A percentile compares a stretch with the other conserved stretches of the same genome.
These are phyloP conservation scores for Podaxis sp. DNA, from an alignment of 768 basidiomycete genomes.

Conservation along the genomic window DNA sequence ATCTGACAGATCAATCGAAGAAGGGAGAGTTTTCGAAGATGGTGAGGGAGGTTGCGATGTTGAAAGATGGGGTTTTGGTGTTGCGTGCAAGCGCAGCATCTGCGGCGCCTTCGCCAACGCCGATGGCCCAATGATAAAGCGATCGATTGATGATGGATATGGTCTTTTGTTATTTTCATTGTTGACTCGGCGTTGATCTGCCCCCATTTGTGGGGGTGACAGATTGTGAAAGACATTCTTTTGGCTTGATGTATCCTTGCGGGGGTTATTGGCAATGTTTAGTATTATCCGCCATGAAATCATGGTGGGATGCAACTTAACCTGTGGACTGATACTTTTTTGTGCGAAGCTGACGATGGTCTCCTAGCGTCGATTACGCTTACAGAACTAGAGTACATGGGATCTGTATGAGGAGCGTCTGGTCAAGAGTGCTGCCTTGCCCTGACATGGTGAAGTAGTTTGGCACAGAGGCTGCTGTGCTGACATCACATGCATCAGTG, in stretches of 20 bases:
- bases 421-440: too few species aligned
- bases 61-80: slow-evolving; percentile 63
- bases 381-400: too few species aligned
- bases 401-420: too few species aligned
- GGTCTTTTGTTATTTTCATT: not conserved
- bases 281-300: not conserved
- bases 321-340: not conserved
- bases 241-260: not conserved
- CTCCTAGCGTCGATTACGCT: too few species aligned
- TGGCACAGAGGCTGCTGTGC: too few species aligned
- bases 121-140: slow-evolving; percentile 13
- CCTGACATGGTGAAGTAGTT: too few species aligned
- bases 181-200: not conserved
- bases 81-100: slow-evolving; percentile 32
- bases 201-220: not conserved
- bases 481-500: too few species aligned
- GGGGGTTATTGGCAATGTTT: not conserved
- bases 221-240: not conserved
- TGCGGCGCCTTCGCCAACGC: slow-evolving; percentile 31
- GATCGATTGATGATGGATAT: not conserved
- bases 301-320: not conserved
- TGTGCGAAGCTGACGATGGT: too few species aligned
- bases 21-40: slow-evolving; percentile 74
- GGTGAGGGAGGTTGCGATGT: slow-evolving; percentile 73
- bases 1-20: slow-evolving; percentile 63